Base-by-base conservation (phyloP, 331 rosid genomes). In the Malus hybrid region DNA sequence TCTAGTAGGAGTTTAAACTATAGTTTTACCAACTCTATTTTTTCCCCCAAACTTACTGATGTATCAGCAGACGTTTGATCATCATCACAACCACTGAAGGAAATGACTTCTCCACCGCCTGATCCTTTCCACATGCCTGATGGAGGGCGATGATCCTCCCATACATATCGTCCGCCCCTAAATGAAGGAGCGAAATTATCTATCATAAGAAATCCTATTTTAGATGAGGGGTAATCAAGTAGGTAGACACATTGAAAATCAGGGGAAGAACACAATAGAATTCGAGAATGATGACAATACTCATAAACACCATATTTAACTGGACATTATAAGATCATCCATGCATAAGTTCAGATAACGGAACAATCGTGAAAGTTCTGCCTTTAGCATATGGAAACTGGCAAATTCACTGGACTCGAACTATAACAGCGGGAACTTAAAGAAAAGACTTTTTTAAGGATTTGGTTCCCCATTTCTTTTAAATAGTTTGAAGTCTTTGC, bases 61-160 rank as follows among this genome's bases (percentile, higher is more conserved):
- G 98, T 93, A 74, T 93, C 98, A 7, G 97, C 98, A 29, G 96
- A 91, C 71, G 93, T 88, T 79, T 93, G 97, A 81, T 90, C 7
- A 71, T 91, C 98, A 48, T 90, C 97, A 14, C 98, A 93, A 71
- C 96, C 98, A 76, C 98, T 93, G 63, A 93, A 87, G 50, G 91
- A 91, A 79, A 93, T 85, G 80, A 81, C 97, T 87, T 93, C 98
- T 73, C 98, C 98, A 29, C 98, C 98, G 76, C 33, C 85, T 66
- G 98, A 83, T 82, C 98, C 98, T 70, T 93, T 93, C 96, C 92
- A 91, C 57, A 76, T 65, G 54, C 97, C 98, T 24, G 97, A 84
- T 80, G 87, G 75, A 24, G 98, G 98, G 75, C 98, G 96, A 82
- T 91, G 98, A 69, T 93, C 98, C 84, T 92, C 97, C 99, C 99